Evolutionary conservation across 306 rosid species (phyloP).

Genomic region (Coriaria nepalensis): DNA sequence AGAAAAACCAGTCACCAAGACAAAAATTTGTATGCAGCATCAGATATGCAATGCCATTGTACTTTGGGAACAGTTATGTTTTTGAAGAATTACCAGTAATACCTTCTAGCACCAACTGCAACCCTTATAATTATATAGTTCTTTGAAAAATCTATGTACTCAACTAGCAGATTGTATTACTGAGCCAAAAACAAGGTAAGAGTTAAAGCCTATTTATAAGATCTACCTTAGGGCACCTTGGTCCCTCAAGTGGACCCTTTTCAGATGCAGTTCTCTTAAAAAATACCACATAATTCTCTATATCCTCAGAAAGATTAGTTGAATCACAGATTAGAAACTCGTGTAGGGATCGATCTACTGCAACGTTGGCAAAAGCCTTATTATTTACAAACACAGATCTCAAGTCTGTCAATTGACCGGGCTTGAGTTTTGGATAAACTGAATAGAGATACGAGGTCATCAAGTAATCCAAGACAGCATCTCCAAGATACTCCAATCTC

Average conservation of each 20-base stretch:
- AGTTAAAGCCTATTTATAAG: neutral
- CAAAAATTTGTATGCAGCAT: no score
- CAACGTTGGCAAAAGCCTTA: slow-evolving; percentile 74
- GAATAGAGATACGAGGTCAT: slow-evolving; percentile 86
- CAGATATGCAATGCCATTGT: no score
- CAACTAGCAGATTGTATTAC: no score
- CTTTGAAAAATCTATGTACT: no score
- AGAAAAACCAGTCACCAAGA: no score
- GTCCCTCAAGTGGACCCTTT: slow-evolving; percentile 29
- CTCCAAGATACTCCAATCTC: slow-evolving; percentile 97
- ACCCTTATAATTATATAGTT: no score
- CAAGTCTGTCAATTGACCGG: slow-evolving; percentile 92
- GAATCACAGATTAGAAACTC: slow-evolving; percentile 59
- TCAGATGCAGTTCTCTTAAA: slow-evolving; percentile 18
- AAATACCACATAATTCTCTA: slow-evolving; percentile 39
- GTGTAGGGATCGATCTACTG: slow-evolving; percentile 51
- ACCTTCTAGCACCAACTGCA: no score
- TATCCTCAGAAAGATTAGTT: slow-evolving; percentile 36
- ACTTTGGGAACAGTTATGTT: no score
- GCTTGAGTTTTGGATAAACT: slow-evolving; percentile 76
- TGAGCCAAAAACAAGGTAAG: no score
- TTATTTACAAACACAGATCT: slow-evolving; percentile 73
- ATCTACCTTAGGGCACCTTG: slow-evolving; percentile 76
- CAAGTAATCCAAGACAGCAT: slow-evolving; percentile 87
- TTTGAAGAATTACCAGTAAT: no score